Base-by-base conservation (phyloP, 306 rosid genomes). In the Vigna hirtella region DNA sequence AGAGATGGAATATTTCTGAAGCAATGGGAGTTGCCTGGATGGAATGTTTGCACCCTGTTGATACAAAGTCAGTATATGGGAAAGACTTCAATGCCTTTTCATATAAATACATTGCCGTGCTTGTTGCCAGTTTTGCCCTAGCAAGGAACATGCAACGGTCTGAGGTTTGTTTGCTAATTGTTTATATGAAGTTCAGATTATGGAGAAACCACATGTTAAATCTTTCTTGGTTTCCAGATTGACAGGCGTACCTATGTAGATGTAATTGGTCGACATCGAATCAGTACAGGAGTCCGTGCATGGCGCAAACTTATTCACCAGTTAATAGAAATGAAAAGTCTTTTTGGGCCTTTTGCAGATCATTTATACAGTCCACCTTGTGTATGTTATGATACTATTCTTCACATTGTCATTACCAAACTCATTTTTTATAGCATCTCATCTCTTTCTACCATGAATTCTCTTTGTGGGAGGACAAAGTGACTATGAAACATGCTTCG, bases 1-100 rank as follows among this genome's bases (percentile, higher is more conserved):
- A 74, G 86, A 88, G 98, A 82, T 95, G 99, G 99, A 95, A 84
- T 83, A 75, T 84, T 72, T 83, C 94, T 78, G 99, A 95, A 87
- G 98, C 99, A 66, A 95, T 95, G 99, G 99, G 94, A 81, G 98
- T 95, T 87, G 99, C 99, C 51, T 95, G 99, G 99, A 89, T 90
- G 96, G 99, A 95, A 86, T 95, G 99, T 85, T 83, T 95, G 88
- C 98, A 88, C 83, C 94, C 93, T 77, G 92, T 88, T 88, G 99
- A 87, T 86, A 95, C 99, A 24, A 93, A 88, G 88, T 88, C 93
- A 2, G 99, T 93, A 22, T 91, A 93, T 57, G 98, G 97, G 83
- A 95, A 95, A 88, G 99, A 93, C 89, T 93, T 95, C 70, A 95
- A 91, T 87, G 94, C 94, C 42, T 78, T 91, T 64, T 93, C 99